Evolutionary conservation across 495 filamentous ascomycete genomes (phyloP).

Genomic region (Viridothelium virens): DNA sequence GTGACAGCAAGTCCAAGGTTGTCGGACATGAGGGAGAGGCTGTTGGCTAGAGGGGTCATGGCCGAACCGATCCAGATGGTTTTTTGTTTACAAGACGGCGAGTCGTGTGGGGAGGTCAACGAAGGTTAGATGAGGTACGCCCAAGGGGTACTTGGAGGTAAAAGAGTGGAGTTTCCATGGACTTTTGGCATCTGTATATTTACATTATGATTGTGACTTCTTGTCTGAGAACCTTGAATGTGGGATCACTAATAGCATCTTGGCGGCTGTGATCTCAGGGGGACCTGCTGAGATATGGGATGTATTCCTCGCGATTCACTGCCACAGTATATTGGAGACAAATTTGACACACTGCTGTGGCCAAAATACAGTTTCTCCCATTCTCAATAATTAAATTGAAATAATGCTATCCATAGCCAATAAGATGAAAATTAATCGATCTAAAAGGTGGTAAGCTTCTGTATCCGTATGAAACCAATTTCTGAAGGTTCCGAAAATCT

Average conservation of each 20-base stretch:
- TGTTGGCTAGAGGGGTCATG: conserved; percentile 56
- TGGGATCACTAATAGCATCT: not conserved
- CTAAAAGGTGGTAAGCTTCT: too few species aligned
- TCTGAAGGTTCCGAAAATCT: not conserved
- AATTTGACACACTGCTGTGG: too few species aligned
- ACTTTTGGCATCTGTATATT: not conserved
- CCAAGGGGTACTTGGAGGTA: not conserved
- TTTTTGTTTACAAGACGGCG: conserved; percentile 43
- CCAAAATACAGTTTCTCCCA: too few species aligned
- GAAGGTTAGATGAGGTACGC: not conserved
- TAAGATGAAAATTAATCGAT: too few species aligned
- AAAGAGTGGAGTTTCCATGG: not conserved
- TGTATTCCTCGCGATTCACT: not conserved
- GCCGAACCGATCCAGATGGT: conserved; percentile 52
- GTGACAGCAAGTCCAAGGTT: conserved; percentile 56
- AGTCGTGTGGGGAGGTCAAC: conserved; percentile 22
- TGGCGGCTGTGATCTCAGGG: not conserved
- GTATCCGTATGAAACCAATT: not conserved
- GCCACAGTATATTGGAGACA: too few species aligned
- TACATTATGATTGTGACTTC: too few species aligned
- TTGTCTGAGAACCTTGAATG: too few species aligned
- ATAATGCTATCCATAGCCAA: too few species aligned
- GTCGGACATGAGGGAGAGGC: conserved; percentile 61
- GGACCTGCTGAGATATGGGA: not conserved
- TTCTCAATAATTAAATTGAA: too few species aligned